Evolutionary conservation across 176 grass and related monocot species (phyloP).

Genomic region (Areca catechu): DNA sequence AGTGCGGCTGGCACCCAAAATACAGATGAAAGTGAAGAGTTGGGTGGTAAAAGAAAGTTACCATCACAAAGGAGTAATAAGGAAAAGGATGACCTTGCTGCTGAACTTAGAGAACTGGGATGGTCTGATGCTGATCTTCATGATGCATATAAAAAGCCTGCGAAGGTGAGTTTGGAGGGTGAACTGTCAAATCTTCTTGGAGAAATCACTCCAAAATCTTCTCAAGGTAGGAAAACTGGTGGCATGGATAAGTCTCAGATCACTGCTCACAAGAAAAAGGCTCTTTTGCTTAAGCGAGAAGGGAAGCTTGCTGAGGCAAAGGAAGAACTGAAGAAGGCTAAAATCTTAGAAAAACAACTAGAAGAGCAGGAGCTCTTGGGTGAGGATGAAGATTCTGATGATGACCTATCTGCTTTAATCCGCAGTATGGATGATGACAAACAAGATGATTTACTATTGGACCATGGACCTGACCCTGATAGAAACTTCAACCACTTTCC

Average conservation of each 20-base stretch:
- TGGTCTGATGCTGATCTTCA: conserved; percentile 90
- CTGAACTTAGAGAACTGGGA: conserved; percentile 80
- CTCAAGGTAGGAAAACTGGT: conserved; percentile 36
- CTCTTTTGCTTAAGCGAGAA: conserved; percentile 67
- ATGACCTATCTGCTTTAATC: conserved; percentile 72
- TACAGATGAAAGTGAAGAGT: conserved; percentile 27
- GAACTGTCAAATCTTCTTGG: conserved; percentile 81
- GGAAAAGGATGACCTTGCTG: conserved; percentile 58
- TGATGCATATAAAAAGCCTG: conserved; percentile 39
- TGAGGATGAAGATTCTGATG: conserved; percentile 73
- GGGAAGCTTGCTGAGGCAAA: conserved; percentile 90
- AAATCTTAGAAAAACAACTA: conserved; percentile 87
- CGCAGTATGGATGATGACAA: conserved; percentile 57
- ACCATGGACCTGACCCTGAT: conserved; percentile 26
- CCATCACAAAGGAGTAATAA: conserved; percentile 38
- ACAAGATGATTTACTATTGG: conserved; percentile 44
- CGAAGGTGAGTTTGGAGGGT: conserved; percentile 60
- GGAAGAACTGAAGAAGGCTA: conserved; percentile 95
- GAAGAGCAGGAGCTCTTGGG: conserved; percentile 91
- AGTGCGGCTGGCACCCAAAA: conserved; percentile 11
- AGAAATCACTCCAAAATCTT: conserved; percentile 51
- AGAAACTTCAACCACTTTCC: conserved; percentile 39
- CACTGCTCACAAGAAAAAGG: conserved; percentile 77
- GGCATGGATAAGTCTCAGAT: conserved; percentile 71
- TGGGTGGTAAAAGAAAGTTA: conserved; percentile 24